These are phyloP conservation scores for Penicillium sp. DNA, from an alignment of 2,329 filamentous ascomycete genomes.

Conservation along the genomic window DNA sequence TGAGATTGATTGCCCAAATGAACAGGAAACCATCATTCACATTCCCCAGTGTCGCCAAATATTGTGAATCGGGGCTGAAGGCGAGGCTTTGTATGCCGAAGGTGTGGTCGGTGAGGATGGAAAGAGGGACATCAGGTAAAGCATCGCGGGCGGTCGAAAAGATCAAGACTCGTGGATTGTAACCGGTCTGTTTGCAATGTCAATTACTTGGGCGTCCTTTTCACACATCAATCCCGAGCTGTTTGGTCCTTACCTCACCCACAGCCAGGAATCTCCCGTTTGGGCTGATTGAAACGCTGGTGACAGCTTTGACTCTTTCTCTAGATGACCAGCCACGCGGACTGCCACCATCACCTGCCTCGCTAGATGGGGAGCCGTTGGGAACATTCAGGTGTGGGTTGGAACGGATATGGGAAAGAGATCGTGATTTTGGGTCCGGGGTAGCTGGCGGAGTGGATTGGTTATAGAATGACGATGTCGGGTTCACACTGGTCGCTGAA, in stretches of 20 bases:
- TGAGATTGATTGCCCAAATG: conserved; percentile 84
- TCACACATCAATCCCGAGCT: not conserved
- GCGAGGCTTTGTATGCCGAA: conserved; percentile 87
- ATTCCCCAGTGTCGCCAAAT: conserved; percentile 83
- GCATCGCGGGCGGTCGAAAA: conserved; percentile 79
- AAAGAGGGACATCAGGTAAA: conserved; percentile 79
- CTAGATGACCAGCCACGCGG: conserved; percentile 83
- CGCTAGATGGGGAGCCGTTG: conserved; percentile 53
- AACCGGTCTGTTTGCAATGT: conserved; percentile 68
- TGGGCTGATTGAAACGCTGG: conserved; percentile 83
- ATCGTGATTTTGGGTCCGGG: conserved; percentile 62
- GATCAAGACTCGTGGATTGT: conserved; percentile 86
- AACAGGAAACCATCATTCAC: conserved; percentile 94
- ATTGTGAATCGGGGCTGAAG: conserved; percentile 85
- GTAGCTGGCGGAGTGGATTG: conserved; percentile 61
- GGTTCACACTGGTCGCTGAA: conserved; percentile 68
- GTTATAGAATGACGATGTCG: conserved; percentile 57
- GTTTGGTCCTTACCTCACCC: conserved; percentile 66
- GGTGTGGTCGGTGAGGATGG: conserved; percentile 84
- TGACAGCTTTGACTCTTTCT: conserved; percentile 92
- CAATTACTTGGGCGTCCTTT: conserved; percentile 24
- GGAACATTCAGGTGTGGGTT: conserved; percentile 47
- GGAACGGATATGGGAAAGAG: conserved; percentile 58
- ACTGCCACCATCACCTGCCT: conserved; percentile 61
- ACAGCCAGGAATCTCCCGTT: conserved; percentile 88